Conservation (phyloP, 805 yeast species). For the Helenozyma baotianmanensis region DNA sequence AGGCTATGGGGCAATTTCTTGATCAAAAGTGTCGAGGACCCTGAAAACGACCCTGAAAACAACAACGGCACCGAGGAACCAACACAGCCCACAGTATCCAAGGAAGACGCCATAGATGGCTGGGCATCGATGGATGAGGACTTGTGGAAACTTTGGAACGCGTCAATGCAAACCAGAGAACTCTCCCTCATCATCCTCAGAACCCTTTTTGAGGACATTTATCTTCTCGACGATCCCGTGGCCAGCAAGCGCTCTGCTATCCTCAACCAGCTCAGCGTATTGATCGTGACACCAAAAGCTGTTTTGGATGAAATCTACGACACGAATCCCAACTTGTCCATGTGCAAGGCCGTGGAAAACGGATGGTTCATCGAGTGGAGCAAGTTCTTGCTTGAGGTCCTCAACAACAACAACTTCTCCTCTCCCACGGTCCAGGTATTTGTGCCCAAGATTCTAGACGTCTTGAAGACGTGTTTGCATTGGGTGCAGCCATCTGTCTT, state of each 20-base stretch:
- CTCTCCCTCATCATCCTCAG: conserved; percentile 72
- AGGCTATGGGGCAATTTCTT: conserved; percentile 82
- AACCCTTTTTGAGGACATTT: conserved; percentile 89
- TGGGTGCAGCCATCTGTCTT: conserved; percentile 85
- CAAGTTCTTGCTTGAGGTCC: conserved; percentile 29
- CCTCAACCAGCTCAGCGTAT: conserved; percentile 77
- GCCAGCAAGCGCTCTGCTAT: conserved; percentile 77
- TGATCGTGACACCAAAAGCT: conserved; percentile 69
- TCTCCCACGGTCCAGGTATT: conserved; percentile 35
- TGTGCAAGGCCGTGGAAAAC: conserved; percentile 62
- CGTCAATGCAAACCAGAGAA: conserved; percentile 61
- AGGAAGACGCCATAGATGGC: conserved; percentile 52
- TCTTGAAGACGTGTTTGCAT: conserved; percentile 82
- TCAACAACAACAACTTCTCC: conserved; percentile 26
- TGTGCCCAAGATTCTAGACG: conserved; percentile 66
- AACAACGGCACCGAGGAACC: conserved; percentile 30
- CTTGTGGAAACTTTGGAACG: conserved; percentile 70
- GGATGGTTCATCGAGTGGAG: conserved; percentile 89
- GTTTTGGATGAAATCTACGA: conserved; percentile 62
- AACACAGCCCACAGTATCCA: background rate
- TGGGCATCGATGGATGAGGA: conserved; percentile 88
- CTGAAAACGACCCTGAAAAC: conserved; percentile 26
- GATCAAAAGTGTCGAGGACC: conserved; percentile 26
- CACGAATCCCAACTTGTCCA: conserved; percentile 54
- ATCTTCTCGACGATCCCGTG: conserved; percentile 84